Conservation (phyloP, 345 rosid genomes). For the Capsella bursapastoris region DNA sequence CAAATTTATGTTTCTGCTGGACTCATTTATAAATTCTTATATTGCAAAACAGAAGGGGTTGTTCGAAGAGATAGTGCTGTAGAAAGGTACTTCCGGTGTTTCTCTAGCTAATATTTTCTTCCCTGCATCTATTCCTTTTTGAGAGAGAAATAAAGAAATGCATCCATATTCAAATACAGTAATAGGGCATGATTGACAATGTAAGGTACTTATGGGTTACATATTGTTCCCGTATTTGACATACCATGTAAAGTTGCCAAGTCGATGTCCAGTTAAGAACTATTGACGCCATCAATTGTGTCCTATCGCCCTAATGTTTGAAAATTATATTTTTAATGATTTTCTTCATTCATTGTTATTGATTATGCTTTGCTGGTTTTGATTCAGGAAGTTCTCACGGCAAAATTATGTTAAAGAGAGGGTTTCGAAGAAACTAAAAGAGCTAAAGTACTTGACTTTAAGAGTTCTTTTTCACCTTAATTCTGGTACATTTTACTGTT, state of each 20-base stretch:
- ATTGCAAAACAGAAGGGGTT: conserved; percentile 61
- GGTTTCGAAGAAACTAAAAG: conserved; percentile 79
- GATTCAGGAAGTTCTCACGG: conserved; percentile 68
- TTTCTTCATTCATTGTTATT: background rate
- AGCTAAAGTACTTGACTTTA: conserved; percentile 58
- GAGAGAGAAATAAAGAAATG: background rate
- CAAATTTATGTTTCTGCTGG: background rate
- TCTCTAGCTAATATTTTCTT: background rate
- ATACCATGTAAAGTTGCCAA: background rate
- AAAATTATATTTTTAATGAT: background rate
- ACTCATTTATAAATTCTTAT: conserved; percentile 18
- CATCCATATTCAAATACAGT: background rate
- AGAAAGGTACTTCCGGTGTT: conserved; percentile 57
- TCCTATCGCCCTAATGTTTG: background rate
- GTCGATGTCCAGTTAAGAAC: background rate
- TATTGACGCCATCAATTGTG: background rate
- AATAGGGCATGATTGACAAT: conserved; percentile 16
- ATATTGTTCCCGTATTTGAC: background rate
- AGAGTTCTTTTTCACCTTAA: background rate
- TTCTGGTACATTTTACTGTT: background rate
- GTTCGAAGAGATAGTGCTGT: conserved; percentile 59
- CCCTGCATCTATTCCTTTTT: background rate
- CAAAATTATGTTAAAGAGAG: conserved; percentile 81
- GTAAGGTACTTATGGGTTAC: background rate
- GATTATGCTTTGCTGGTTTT: conserved; percentile 26